Percentiles rank a stretch among this genome's conserved stretches.
Conservation (phyloP, 2,329 filamentous ascomycete species). For the Macroventuria anomochaeta region DNA sequence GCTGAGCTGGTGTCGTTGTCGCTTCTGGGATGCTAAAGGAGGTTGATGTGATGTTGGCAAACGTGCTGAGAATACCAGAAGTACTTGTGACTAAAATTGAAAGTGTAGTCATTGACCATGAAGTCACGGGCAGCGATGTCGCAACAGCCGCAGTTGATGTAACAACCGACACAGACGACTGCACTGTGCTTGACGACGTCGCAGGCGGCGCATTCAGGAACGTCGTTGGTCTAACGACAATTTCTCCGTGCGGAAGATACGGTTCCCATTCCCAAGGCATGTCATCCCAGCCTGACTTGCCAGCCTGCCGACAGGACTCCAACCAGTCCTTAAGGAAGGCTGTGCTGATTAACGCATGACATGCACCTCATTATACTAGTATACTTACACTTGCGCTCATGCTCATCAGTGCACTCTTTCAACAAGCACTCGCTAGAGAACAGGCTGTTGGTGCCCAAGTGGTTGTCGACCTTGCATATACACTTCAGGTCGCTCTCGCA, state of each 20-base stretch:
- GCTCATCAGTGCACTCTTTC: slow-evolving; percentile 18
- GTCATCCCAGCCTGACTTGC: slow-evolving; percentile 11
- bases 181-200: not conserved
- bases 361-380: not conserved
- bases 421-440: slow-evolving; percentile 24
- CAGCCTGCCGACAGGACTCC: slow-evolving; percentile 12
- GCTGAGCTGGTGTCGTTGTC: not conserved
- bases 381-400: slow-evolving; percentile 15
- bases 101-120: not conserved
- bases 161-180: not conserved
- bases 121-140: not conserved
- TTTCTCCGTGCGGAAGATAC: slow-evolving; percentile 15
- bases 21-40: not conserved
- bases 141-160: not conserved
- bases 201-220: not conserved
- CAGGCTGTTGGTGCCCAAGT: slow-evolving; percentile 16
- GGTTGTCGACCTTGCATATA: slow-evolving; percentile 25
- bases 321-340: slow-evolving; percentile 21
- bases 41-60: not conserved
- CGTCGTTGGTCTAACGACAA: not conserved
- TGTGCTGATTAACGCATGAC: not conserved
- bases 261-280: slow-evolving; percentile 22
- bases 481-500: slow-evolving; percentile 23
- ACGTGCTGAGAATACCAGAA: not conserved
- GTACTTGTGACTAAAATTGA: not conserved